Conservation (phyloP, 306 rosid genomes). For the Cercis canadensis region DNA sequence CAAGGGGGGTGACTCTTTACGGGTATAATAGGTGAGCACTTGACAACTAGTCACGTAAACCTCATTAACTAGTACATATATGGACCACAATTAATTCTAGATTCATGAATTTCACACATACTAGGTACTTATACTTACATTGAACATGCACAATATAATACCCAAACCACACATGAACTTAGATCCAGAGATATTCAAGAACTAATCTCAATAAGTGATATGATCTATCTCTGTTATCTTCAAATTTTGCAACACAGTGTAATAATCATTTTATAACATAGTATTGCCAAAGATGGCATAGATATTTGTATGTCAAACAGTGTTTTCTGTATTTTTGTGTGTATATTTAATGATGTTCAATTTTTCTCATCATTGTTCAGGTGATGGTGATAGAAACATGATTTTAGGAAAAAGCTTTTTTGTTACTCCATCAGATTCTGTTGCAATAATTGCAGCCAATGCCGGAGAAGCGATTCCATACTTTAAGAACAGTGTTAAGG, state of each 20-base stretch:
- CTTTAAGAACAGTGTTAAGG: conserved; percentile 77
- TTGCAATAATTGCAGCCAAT: conserved; percentile 94
- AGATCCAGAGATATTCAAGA: neutral
- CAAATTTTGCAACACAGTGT: neutral
- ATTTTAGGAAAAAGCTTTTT: conserved; percentile 85
- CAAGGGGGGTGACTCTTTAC: no score
- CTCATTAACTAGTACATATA: no score
- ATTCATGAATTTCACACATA: no score
- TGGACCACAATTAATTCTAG: no score
- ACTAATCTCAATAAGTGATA: neutral
- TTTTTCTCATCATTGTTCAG: conserved; percentile 45
- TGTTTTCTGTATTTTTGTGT: conserved; percentile 19
- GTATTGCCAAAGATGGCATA: conserved; percentile 4
- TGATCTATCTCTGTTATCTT: conserved; percentile 4
- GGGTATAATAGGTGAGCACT: no score
- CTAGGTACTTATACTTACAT: no score
- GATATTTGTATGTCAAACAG: conserved; percentile 9
- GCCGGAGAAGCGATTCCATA: conserved; percentile 91
- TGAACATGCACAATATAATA: no score
- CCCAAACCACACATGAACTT: no score
- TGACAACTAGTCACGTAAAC: no score
- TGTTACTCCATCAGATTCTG: conserved; percentile 98
- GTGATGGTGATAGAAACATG: conserved; percentile 99
- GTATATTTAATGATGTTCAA: conserved; percentile 23
- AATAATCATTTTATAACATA: neutral